phyloP scores from a whole-genome alignment of 1,139 yeast genomes.

The Pichia sp. region DNA sequence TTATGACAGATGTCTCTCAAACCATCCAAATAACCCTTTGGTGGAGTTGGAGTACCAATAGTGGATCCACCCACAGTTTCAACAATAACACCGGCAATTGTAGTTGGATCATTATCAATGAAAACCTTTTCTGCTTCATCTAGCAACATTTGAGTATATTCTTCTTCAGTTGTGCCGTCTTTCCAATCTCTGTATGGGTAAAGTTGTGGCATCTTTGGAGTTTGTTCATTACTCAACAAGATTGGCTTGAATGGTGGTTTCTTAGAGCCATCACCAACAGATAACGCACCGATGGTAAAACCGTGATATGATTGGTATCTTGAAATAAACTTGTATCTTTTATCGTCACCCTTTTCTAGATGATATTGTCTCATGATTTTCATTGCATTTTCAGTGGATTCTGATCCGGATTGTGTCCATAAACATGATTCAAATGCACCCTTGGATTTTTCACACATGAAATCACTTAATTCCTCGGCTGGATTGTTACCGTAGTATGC shows the following conservation, averaged over 20 bases:
- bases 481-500: slow-evolving; percentile 41
- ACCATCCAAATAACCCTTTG: slow-evolving; percentile 57
- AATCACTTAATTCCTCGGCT: slow-evolving; percentile 51
- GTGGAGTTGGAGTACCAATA: slow-evolving; percentile 55
- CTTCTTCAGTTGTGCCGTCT: slow-evolving; percentile 48
- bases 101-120: slow-evolving; percentile 49
- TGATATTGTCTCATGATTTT: slow-evolving; percentile 49
- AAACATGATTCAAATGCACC: slow-evolving; percentile 54
- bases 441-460: slow-evolving; percentile 50
- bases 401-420: slow-evolving; percentile 62
- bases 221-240: slow-evolving; percentile 38
- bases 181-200: slow-evolving; percentile 51
- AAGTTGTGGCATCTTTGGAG: slow-evolving; percentile 46
- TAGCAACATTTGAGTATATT: slow-evolving; percentile 46
- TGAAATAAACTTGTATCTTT: slow-evolving; percentile 49
- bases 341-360: slow-evolving; percentile 47
- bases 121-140: slow-evolving; percentile 49
- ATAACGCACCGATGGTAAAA: slow-evolving; percentile 53
- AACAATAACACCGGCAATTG: slow-evolving; percentile 51
- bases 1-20: slow-evolving; percentile 52
- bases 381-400: slow-evolving; percentile 58
- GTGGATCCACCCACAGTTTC: slow-evolving; percentile 63
- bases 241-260: slow-evolving; percentile 43
- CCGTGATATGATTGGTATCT: slow-evolving; percentile 60
- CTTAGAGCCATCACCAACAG: slow-evolving; percentile 45